Evolutionary conservation across 805 yeast species (phyloP), one percentile per base, ranked within the genome.

Genomic region (Tetrapisispora arboricola): DNA sequence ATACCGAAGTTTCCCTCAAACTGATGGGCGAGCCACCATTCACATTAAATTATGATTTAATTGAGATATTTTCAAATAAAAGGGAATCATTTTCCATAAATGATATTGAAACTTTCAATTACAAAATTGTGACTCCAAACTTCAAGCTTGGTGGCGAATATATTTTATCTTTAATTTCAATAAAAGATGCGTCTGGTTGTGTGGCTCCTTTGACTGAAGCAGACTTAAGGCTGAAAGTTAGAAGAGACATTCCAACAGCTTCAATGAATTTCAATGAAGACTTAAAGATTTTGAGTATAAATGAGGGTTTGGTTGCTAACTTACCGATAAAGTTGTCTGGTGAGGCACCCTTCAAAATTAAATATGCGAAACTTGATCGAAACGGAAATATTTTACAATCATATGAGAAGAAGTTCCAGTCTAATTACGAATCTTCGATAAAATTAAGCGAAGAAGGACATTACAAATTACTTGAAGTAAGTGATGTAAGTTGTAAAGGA

Each of bases 1-100:
- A 53, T 3, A 66, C 68, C 40, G 49, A 54, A 2, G 61, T 83
- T 4, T 78, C 80, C 0, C 68, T 90, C 4, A 55, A 58, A 9
- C 71, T 92, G 18, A 76, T 73, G 37, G 99, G 99, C 12, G 78
- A 78, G 48, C 74, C 82, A 0, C 97, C 97, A 4, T 85, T 81
- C 49, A 65, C 72, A 2, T 67, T 92, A 40, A 68, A 67, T 18
- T 88, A 87, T 60, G 83, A 78, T 40, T 64, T 90, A 18, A 59
- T 81, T 16, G 80, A 80, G 40, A 73, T 70, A 3, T 60, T 64
- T 6, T 71, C 78, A 2, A 69, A 70, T 44, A 69, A 71, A 45
- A 65, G 76, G 47, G 55, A 66, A 12, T 60, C 74, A 6, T 70
- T 63, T 36, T 58, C 61, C 0, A 57, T 71, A 6, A 64, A 65